Evolutionary conservation across 177 flowering plant genomes (phyloP).

Genomic region (Vitis hybrid): DNA sequence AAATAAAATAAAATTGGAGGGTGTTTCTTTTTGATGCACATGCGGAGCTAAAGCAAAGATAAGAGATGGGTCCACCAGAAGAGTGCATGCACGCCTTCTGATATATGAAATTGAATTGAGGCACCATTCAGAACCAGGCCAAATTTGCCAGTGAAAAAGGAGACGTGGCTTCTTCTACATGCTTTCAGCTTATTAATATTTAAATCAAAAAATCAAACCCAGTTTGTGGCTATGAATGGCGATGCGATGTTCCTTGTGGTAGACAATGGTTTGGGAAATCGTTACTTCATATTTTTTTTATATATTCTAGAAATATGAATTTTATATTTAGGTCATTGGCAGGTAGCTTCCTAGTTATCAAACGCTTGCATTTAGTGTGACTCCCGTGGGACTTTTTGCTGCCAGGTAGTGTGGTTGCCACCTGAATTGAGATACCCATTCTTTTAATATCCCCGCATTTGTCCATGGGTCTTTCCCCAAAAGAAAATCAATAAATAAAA

Average conservation of each 20-base stretch:
- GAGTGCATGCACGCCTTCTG: constrained; percentile 11
- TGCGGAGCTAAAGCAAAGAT: neutral
- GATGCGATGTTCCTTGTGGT: constrained; percentile 6
- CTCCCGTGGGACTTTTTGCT: neutral
- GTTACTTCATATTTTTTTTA: neutral
- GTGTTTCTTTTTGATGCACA: neutral
- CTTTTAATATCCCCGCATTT: too few species aligned
- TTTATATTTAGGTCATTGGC: neutral
- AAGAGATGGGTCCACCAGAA: constrained; percentile 4
- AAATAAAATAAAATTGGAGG: neutral
- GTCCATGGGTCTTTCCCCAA: neutral
- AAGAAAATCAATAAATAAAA: neutral
- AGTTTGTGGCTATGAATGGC: neutral
- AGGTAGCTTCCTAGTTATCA: neutral
- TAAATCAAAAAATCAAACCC: neutral
- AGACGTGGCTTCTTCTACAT: constrained; percentile 24
- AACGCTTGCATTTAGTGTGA: neutral
- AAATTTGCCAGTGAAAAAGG: constrained; percentile 4
- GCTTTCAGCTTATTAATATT: neutral
- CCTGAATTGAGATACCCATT: neutral
- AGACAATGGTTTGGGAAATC: constrained; percentile 15
- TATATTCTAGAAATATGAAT: neutral
- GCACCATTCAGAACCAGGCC: constrained; percentile 22
- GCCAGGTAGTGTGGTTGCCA: neutral
- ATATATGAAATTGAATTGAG: constrained; percentile 7